phyloP scores from a whole-genome alignment of 352 stramenopile species.

The Globisporangium okanoganense region DNA sequence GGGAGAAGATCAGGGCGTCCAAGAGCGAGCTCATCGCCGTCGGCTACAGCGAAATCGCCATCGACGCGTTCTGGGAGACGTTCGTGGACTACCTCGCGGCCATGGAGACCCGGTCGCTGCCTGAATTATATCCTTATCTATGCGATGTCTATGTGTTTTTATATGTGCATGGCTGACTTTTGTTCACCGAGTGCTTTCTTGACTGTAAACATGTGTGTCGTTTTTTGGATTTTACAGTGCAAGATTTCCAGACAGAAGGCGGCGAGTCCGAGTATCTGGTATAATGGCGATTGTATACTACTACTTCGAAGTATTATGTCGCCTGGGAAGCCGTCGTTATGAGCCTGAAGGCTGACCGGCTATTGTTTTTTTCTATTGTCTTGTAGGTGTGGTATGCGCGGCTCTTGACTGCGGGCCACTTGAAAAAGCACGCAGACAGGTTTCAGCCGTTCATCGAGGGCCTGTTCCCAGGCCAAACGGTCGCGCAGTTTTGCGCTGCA shows the following conservation, averaged over 20 bases:
- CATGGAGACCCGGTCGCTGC: slow-evolving; percentile 72
- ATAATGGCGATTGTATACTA: neutral
- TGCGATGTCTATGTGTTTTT: slow-evolving; percentile 13
- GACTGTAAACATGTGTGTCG: slow-evolving; percentile 21
- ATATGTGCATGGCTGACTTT: slow-evolving; percentile 15
- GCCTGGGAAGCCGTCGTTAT: neutral
- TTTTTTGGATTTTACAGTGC: slow-evolving; percentile 38
- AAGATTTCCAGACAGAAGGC: slow-evolving; percentile 83
- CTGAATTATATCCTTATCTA: slow-evolving; percentile 35
- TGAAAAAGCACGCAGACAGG: slow-evolving; percentile 85
- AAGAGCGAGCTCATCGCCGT: slow-evolving; percentile 72
- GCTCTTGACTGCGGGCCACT: slow-evolving; percentile 73
- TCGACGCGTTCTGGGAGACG: slow-evolving; percentile 93
- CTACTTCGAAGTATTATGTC: too few species aligned
- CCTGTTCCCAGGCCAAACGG: slow-evolving; percentile 65
- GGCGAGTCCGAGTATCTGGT: slow-evolving; percentile 84
- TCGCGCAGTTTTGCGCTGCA: slow-evolving; percentile 82
- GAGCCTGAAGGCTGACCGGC: neutral
- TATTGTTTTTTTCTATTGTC: neutral
- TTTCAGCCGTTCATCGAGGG: slow-evolving; percentile 91
- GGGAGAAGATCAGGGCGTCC: slow-evolving; percentile 60
- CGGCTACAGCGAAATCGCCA: slow-evolving; percentile 90
- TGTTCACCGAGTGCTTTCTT: slow-evolving; percentile 22
- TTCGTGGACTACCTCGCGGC: slow-evolving; percentile 87
- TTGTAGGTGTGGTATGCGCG: slow-evolving; percentile 83